Base-by-base conservation (phyloP, 2,329 filamentous ascomycete species). In the Mycosphaerelloides madeirae region DNA sequence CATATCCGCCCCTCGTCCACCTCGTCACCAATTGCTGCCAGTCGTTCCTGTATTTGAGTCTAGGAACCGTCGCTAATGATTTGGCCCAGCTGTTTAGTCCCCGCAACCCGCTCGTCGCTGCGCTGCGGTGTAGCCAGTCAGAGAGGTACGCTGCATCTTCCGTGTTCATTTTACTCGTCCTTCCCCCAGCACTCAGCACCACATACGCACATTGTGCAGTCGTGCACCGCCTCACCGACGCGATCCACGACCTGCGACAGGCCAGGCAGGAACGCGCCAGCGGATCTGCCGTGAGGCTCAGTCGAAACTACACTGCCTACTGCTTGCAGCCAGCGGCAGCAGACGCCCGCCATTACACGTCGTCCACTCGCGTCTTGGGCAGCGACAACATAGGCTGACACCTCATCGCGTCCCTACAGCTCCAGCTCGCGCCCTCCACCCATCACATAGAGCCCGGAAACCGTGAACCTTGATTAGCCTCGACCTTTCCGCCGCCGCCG, bases 31-130 rank as follows among this genome's bases (percentile, higher is more conserved):
- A 57, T 58, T 56, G 52, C 48, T 55, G 46, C 38, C 25, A 14
- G 29, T 28, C 19, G 42, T 51, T 32, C 44, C 41, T 45, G 44
- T 53, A 52, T 44, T 47, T 43, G 35, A 43, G 42, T 42, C 40
- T 45, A 46, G 49, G 46, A 52, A 48, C 44, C 46, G 50, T 56
- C 42, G 56, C 57, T 60, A 56, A 60, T 49, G 47, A 54, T 44
- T 54, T 51, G 46, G 43, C 50, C 52, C 54, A 47, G 20, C 31
- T 47, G 25, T 46, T 47, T 55, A 54, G 49, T 47, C 46, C 47
- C 50, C 49, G 49, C 52, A 48, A 41, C 37, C 49, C 40, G 41
- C 43, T 40, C 41, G 48, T 38, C 47, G 44, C 43, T 39, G 41
- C 28, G 38, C 41, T 48, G 48, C 40, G 35, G 47, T 50, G 46